phyloP scores from a whole-genome alignment of 78 protist genomes.

The Dictyostelium discoideum region DNA sequence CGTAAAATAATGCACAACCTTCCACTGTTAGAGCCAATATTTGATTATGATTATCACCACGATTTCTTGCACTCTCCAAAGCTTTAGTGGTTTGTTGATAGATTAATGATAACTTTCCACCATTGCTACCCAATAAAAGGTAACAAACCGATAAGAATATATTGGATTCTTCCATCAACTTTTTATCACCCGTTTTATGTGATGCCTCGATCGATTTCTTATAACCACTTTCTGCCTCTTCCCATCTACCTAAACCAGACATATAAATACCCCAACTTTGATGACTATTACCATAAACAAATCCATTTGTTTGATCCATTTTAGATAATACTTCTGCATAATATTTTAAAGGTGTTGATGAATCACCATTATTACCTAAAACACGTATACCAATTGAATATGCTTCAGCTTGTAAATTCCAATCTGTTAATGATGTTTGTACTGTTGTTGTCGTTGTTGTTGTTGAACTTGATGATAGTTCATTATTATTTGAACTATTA shows the following conservation, averaged over 20 bases:
- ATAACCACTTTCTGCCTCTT: constrained; percentile 52
- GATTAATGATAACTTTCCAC: background rate
- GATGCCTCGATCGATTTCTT: constrained; percentile 48
- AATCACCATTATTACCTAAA: constrained; percentile 54
- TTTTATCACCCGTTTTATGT: constrained; percentile 46
- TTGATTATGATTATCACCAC: constrained; percentile 63
- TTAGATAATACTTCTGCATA: constrained; percentile 44
- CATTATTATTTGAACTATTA: no score
- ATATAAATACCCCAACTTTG: constrained; percentile 70
- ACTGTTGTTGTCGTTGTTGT: background rate
- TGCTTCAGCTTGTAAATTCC: constrained; percentile 67
- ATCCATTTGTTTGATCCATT: constrained; percentile 60
- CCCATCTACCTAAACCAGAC: constrained; percentile 59
- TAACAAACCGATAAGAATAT: constrained; percentile 19
- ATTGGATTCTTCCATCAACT: constrained; percentile 52
- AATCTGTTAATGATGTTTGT: background rate
- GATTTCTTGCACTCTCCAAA: constrained; percentile 21
- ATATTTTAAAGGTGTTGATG: constrained; percentile 50
- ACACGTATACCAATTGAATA: constrained; percentile 64
- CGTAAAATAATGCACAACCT: background rate
- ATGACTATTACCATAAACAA: constrained; percentile 74
- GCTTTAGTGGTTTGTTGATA: background rate
- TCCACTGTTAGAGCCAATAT: background rate
- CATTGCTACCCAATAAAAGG: background rate
- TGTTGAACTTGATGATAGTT: no score